phyloP scores from a whole-genome alignment of 2,329 filamentous ascomycete genomes.

The Penicillium crustosum region DNA sequence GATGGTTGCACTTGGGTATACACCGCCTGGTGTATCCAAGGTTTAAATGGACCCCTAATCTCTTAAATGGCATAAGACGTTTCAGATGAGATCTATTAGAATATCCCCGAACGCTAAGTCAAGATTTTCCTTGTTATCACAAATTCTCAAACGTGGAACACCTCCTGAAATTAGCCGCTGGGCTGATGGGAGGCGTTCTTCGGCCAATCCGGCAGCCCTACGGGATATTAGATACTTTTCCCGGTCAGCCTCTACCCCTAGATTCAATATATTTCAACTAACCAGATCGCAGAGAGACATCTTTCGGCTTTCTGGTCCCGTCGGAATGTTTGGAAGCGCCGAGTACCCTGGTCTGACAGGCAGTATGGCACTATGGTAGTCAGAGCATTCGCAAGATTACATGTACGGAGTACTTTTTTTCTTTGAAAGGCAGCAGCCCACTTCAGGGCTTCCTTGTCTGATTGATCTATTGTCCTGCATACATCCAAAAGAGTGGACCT shows the following conservation, averaged over 20 bases:
- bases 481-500: background rate
- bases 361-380: slow-evolving; percentile 13
- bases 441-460: background rate
- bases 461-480: background rate
- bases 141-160: background rate
- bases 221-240: background rate
- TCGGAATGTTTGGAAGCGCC: background rate
- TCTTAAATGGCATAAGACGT: background rate
- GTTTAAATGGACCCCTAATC: background rate
- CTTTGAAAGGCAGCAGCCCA: background rate
- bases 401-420: no score
- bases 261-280: background rate
- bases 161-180: slow-evolving; percentile 6
- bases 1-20: background rate
- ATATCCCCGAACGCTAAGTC: background rate
- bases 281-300: background rate
- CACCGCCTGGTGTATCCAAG: background rate
- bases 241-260: background rate
- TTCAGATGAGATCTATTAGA: background rate
- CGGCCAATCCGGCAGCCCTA: slow-evolving; percentile 4
- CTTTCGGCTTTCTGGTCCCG: background rate
- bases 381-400: background rate
- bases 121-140: background rate
- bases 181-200: background rate
- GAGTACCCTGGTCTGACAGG: slow-evolving; percentile 11